A percentile compares a stretch with the other conserved stretches of the same genome.
phyloP scores from a whole-genome alignment of 2,329 filamentous ascomycete genomes.

The Byssochlamys sp. region DNA sequence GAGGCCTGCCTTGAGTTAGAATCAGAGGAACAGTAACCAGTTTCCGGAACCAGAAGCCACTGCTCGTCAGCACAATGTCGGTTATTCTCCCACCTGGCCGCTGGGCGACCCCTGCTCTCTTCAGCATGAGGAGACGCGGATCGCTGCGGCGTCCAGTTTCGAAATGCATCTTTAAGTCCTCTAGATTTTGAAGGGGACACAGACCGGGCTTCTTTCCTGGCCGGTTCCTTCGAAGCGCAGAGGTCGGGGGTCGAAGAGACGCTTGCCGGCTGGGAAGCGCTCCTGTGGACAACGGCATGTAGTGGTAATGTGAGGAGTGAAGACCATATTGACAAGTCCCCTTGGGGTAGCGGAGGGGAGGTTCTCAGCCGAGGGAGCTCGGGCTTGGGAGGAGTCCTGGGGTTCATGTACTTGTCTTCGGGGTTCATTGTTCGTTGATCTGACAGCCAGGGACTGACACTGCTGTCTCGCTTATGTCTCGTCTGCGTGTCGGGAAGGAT shows the following conservation, averaged over 20 bases:
- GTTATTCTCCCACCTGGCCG: neutral
- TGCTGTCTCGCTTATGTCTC: slow-evolving; percentile 54
- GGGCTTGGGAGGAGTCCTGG: slow-evolving; percentile 49
- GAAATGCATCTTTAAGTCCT: slow-evolving; percentile 29
- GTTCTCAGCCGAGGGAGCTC: slow-evolving; percentile 37
- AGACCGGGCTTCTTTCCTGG: slow-evolving; percentile 23
- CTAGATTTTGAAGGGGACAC: slow-evolving; percentile 28
- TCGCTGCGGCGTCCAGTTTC: slow-evolving; percentile 18
- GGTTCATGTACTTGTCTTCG: slow-evolving; percentile 63
- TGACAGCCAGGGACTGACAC: slow-evolving; percentile 49
- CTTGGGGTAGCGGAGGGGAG: slow-evolving; percentile 27
- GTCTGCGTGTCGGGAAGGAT: slow-evolving; percentile 45
- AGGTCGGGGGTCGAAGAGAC: slow-evolving; percentile 13
- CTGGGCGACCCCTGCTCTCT: neutral
- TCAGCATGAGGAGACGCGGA: slow-evolving; percentile 9
- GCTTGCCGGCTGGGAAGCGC: slow-evolving; percentile 28
- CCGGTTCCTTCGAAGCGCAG: slow-evolving; percentile 15
- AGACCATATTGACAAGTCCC: slow-evolving; percentile 14
- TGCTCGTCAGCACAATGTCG: neutral
- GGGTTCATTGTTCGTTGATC: slow-evolving; percentile 69
- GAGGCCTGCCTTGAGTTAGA: slow-evolving; percentile 6
- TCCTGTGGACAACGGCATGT: slow-evolving; percentile 17
- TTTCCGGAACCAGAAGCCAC: neutral
- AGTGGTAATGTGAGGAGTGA: slow-evolving; percentile 17
- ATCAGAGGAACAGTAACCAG: slow-evolving; percentile 5